phyloP scores from a whole-genome alignment of 2,329 filamentous ascomycete species.

The Ophiocordyceps australis region DNA sequence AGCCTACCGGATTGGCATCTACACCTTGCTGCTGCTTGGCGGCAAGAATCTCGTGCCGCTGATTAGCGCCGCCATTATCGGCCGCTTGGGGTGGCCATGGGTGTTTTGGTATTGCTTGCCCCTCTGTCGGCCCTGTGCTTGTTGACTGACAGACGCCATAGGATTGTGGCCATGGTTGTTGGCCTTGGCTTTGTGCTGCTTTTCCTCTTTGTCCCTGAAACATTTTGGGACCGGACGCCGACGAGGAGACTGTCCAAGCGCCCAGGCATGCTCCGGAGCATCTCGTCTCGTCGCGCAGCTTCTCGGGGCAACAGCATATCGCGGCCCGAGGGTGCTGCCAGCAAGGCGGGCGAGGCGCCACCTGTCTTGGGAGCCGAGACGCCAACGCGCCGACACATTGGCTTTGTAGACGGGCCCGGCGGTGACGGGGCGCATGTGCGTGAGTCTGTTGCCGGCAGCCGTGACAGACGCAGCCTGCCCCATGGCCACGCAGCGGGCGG shows the following conservation, averaged over 20 bases:
- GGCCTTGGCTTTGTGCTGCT: constrained; percentile 52
- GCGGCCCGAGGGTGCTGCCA: constrained; percentile 3
- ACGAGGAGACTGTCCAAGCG: constrained; percentile 18
- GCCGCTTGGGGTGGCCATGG: constrained; percentile 70
- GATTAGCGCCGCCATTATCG: constrained; percentile 71
- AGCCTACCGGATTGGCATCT: constrained; percentile 83
- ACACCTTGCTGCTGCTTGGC: constrained; percentile 72
- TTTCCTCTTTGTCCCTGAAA: constrained; percentile 86
- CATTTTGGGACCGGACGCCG: constrained; percentile 83
- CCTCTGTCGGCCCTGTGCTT: not conserved
- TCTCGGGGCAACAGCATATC: not conserved
- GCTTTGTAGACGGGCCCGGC: constrained; percentile 6
- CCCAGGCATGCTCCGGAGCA: constrained; percentile 26
- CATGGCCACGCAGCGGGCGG: constrained; percentile 12
- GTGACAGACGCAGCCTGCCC: constrained; percentile 1
- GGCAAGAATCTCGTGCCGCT: constrained; percentile 85
- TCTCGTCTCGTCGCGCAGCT: constrained; percentile 19
- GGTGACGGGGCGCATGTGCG: not conserved
- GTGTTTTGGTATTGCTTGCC: constrained; percentile 51
- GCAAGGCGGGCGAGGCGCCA: constrained; percentile 5
- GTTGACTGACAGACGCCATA: constrained; percentile 17
- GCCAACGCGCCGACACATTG: constrained; percentile 8
- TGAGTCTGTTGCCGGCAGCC: not conserved
- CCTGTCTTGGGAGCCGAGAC: constrained; percentile 7
- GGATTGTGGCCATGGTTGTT: constrained; percentile 69